phyloP scores from a whole-genome alignment of 2,329 filamentous ascomycete genomes.

The Dendryphion nanum region DNA sequence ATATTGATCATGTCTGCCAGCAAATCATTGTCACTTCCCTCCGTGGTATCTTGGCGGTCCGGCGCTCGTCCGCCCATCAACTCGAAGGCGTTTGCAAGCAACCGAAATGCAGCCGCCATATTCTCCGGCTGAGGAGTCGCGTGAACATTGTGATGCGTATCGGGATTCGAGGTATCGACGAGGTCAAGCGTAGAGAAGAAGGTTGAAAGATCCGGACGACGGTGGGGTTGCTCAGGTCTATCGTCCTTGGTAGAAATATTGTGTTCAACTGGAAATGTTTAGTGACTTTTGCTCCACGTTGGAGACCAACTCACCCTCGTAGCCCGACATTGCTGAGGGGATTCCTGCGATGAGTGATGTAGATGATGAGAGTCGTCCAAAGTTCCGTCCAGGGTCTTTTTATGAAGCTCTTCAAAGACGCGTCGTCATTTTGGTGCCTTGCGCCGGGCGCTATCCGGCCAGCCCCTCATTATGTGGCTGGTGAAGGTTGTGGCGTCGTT shows the following conservation, averaged over 20 bases:
- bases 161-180: conserved; percentile 52
- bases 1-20: conserved; percentile 56
- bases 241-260: conserved; percentile 42
- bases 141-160: conserved; percentile 54
- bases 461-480: too few species aligned
- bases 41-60: conserved; percentile 23
- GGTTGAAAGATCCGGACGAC: conserved; percentile 63
- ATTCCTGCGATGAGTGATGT: too few species aligned
- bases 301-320: conserved; percentile 40
- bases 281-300: conserved; percentile 4
- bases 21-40: conserved; percentile 39
- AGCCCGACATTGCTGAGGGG: conserved; percentile 40
- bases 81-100: conserved; percentile 61
- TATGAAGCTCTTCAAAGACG: too few species aligned
- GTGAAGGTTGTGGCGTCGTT: too few species aligned
- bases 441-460: too few species aligned
- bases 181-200: conserved; percentile 65
- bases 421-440: too few species aligned
- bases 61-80: conserved; percentile 51
- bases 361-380: too few species aligned
- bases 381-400: too few species aligned
- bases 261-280: conserved; percentile 46
- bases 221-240: conserved; percentile 41
- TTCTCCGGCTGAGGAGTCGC: conserved; percentile 61
- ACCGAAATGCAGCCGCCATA: conserved; percentile 58